These are phyloP conservation scores for Exserohilum turcica DNA, from an alignment of 2,329 filamentous ascomycete genomes.

Conservation along the genomic window DNA sequence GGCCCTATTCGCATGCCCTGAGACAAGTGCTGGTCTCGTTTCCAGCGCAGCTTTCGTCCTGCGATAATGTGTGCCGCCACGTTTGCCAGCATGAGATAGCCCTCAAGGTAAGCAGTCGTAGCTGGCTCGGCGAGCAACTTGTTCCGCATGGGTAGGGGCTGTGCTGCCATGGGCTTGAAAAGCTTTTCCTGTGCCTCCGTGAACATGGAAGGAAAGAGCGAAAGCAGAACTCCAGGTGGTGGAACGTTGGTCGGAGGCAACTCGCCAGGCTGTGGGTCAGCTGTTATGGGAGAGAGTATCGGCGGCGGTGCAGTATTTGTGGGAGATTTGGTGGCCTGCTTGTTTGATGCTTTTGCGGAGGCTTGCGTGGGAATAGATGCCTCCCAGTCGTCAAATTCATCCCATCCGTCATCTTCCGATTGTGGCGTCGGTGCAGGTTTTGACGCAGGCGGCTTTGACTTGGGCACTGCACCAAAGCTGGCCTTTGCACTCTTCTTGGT, in stretches of 20 bases:
- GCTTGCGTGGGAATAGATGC: slow-evolving; percentile 34
- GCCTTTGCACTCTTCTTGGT: slow-evolving; percentile 14
- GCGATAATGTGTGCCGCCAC: slow-evolving; percentile 82
- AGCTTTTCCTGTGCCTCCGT: slow-evolving; percentile 67
- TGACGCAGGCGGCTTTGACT: slow-evolving; percentile 7
- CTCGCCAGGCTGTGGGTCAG: slow-evolving; percentile 35
- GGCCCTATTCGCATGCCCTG: slow-evolving; percentile 86
- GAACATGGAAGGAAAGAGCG: slow-evolving; percentile 74
- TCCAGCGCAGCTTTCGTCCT: slow-evolving; percentile 86
- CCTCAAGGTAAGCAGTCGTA: slow-evolving; percentile 66
- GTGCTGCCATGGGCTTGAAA: slow-evolving; percentile 67
- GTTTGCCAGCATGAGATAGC: slow-evolving; percentile 66
- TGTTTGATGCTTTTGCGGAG: slow-evolving; percentile 13
- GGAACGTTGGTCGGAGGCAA: slow-evolving; percentile 82
- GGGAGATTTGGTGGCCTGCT: slow-evolving; percentile 4
- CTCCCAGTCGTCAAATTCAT: slow-evolving; percentile 53
- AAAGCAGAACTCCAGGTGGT: slow-evolving; percentile 81
- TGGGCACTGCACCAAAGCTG: slow-evolving; percentile 23
- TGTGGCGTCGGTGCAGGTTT: slow-evolving; percentile 6
- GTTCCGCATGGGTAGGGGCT: slow-evolving; percentile 63
- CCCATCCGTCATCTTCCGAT: slow-evolving; percentile 49
- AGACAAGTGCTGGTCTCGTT: slow-evolving; percentile 80
- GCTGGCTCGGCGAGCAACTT: slow-evolving; percentile 67
- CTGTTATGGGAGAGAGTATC: slow-evolving; percentile 27
- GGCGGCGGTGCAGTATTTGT: slow-evolving; percentile 16